These are phyloP conservation scores for Cyclotella cryptica DNA, from an alignment of 108 stramenopile species.

Conservation along the genomic window DNA sequence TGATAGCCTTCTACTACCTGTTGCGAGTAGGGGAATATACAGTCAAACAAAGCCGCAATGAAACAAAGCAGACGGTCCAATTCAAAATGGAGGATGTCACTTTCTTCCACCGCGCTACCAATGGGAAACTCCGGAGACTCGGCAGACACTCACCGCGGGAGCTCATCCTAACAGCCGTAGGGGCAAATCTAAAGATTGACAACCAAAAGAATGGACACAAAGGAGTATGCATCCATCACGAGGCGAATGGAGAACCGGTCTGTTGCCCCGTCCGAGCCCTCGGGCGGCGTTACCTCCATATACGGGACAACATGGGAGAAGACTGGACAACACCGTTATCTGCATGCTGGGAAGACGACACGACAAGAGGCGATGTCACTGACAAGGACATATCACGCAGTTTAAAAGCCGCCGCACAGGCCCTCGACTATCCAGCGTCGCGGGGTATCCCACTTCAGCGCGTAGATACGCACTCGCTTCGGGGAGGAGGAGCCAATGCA, in stretches of 20 bases:
- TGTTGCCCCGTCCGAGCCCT: too few relatives aligned
- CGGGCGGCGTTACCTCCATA: too few relatives aligned
- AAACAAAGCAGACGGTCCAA: slow-evolving; percentile 23
- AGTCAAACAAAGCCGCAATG: too few relatives aligned
- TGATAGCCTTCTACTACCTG: too few relatives aligned
- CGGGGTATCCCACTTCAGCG: background rate
- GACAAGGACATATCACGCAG: too few relatives aligned
- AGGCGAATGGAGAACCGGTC: too few relatives aligned
- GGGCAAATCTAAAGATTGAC: slow-evolving; percentile 14
- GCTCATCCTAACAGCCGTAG: background rate
- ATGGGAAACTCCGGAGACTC: background rate
- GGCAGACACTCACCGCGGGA: background rate
- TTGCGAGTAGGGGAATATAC: too few relatives aligned
- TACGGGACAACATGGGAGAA: background rate
- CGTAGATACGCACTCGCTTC: slow-evolving; percentile 15
- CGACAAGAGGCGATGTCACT: too few relatives aligned
- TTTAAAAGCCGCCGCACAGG: background rate
- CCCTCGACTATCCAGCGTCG: slow-evolving; percentile 2
- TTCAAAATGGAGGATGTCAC: slow-evolving; percentile 9
- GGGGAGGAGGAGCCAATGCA: too few relatives aligned
- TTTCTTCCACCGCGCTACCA: background rate
- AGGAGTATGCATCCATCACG: too few relatives aligned
- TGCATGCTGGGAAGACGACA: background rate
- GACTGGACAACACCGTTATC: background rate
- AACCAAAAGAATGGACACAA: too few relatives aligned